Percentiles rank a stretch among this genome's conserved stretches.
Evolutionary conservation across 192 early-diverging fungal species (phyloP).

Genomic region (Gryganskiella cystojenkinii): DNA sequence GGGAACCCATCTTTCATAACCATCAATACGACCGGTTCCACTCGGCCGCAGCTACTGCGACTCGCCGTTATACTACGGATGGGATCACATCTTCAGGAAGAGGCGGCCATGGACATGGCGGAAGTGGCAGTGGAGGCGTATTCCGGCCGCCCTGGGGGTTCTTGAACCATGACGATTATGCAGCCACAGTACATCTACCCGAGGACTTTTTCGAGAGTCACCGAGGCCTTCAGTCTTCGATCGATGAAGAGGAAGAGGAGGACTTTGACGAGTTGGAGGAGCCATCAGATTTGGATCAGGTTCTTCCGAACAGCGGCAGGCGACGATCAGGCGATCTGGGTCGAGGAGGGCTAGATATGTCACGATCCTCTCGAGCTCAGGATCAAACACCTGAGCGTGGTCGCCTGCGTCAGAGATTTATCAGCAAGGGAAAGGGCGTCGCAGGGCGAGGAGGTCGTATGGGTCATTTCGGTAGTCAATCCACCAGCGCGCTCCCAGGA

Average conservation of each 20-base stretch:
- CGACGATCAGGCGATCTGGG: no score
- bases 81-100: not conserved
- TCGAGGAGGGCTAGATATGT: no score
- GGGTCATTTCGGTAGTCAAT: no score
- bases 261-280: not conserved
- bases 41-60: not conserved
- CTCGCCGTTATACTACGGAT: constrained; percentile 13
- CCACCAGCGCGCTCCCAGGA: no score
- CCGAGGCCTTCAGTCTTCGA: not conserved
- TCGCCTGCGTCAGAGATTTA: no score
- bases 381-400: no score
- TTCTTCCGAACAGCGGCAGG: no score
- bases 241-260: not conserved
- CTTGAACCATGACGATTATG: constrained; percentile 21
- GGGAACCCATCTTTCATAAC: constrained; percentile 20
- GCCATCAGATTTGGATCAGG: not conserved
- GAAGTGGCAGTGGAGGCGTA: no score
- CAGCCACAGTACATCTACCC: constrained; percentile 15
- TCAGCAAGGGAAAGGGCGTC: no score
- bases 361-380: no score
- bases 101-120: no score
- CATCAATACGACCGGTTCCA: not conserved
- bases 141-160: not conserved
- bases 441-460: no score
- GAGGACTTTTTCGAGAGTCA: constrained; percentile 22